Evolutionary conservation across 768 basidiomycete species (phyloP).

Genomic region (Lyophyllum atratum): DNA sequence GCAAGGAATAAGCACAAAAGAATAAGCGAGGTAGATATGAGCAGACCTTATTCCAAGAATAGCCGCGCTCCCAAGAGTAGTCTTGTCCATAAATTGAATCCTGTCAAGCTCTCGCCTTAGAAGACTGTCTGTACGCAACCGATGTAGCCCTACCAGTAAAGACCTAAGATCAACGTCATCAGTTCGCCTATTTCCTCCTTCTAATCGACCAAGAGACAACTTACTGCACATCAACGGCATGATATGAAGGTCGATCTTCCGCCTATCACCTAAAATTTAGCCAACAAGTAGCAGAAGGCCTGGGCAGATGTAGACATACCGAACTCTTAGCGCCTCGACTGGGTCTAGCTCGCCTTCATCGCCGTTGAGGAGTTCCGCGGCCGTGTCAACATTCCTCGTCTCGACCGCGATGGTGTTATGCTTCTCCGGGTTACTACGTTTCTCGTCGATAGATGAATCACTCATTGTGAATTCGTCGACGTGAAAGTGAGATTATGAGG

Average conservation of each 20-base stretch:
- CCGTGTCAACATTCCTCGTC: constrained; percentile 58
- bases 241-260: constrained; percentile 69
- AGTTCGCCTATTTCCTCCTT: background rate
- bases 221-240: constrained; percentile 72
- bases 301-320: constrained; percentile 33
- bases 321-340: constrained; percentile 49
- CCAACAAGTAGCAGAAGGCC: background rate
- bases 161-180: constrained; percentile 32
- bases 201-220: constrained; percentile 20
- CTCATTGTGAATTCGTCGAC: background rate
- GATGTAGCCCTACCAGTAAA: constrained; percentile 49
- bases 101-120: constrained; percentile 28
- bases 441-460: constrained; percentile 12
- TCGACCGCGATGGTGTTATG: constrained; percentile 39
- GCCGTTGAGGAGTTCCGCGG: constrained; percentile 55
- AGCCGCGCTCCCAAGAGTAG: constrained; percentile 64
- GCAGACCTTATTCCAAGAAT: constrained; percentile 70
- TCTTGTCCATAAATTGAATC: constrained; percentile 83
- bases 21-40: background rate
- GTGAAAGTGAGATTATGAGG: background rate
- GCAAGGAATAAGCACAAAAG: background rate
- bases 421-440: constrained; percentile 28
- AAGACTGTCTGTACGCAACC: background rate
- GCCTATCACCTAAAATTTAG: constrained; percentile 25
- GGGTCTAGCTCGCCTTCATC: constrained; percentile 47